These are phyloP conservation scores for Phytopythium delawarense DNA, from an alignment of 352 stramenopile species.

Conservation along the genomic window DNA sequence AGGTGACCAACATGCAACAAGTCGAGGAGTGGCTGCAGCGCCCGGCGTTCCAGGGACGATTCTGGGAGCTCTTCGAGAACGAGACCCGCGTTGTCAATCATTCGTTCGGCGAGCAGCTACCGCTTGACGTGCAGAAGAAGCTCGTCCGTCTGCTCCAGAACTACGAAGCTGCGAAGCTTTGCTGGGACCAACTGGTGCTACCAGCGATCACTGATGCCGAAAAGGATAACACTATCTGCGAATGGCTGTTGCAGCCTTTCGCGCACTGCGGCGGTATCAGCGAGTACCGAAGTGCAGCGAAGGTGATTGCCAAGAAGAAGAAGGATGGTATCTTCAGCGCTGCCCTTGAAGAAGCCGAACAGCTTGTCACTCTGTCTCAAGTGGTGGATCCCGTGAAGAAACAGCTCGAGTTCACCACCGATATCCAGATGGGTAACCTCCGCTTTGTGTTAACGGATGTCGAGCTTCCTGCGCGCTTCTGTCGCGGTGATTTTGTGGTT, in stretches of 20 bases:
- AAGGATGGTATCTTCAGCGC: conserved; percentile 59
- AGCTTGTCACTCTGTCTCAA: conserved; percentile 42
- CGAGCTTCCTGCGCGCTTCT: conserved; percentile 46
- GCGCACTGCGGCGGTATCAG: conserved; percentile 64
- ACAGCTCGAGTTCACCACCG: conserved; percentile 44
- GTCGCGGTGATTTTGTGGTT: conserved; percentile 62
- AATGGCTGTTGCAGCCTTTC: conserved; percentile 59
- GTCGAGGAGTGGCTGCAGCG: conserved; percentile 46
- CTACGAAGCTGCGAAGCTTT: conserved; percentile 58
- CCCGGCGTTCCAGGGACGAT: conserved; percentile 39
- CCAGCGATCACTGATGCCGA: conserved; percentile 34
- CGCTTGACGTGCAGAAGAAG: conserved; percentile 69
- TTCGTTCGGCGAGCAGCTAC: conserved; percentile 34
- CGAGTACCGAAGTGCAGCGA: conserved; percentile 63
- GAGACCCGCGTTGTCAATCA: conserved; percentile 47
- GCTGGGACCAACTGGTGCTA: conserved; percentile 55
- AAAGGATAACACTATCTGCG: conserved; percentile 29
- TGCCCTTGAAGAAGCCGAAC: conserved; percentile 44
- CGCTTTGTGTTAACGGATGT: conserved; percentile 57
- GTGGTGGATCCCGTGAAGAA: conserved; percentile 44
- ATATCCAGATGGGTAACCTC: conserved; percentile 63
- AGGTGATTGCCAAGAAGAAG: conserved; percentile 64
- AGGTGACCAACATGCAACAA: conserved; percentile 38
- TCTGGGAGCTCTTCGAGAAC: conserved; percentile 60
- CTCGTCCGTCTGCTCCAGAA: conserved; percentile 65